Conservation (phyloP, 495 filamentous ascomycete genomes). For the Wilcoxina mikolae region DNA sequence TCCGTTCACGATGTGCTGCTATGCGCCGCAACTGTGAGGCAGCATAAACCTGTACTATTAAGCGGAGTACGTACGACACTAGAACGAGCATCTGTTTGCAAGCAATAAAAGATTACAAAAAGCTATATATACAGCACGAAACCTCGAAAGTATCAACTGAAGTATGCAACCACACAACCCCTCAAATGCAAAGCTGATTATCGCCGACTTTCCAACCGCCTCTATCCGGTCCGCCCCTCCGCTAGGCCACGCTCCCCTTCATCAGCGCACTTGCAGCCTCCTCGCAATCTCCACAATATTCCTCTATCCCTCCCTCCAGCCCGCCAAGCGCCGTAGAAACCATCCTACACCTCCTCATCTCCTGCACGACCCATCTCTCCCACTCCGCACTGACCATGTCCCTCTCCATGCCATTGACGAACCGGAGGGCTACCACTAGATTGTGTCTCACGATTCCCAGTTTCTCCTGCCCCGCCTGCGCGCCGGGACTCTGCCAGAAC, state of each 20-base stretch:
- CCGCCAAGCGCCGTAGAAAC: slow-evolving; percentile 32
- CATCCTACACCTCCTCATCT: slow-evolving; percentile 47
- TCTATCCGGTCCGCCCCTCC: not conserved
- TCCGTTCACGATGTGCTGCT: no score
- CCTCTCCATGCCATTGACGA: slow-evolving; percentile 75
- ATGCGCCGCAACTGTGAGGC: no score
- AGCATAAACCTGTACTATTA: no score
- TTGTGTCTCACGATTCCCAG: slow-evolving; percentile 83
- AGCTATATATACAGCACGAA: no score
- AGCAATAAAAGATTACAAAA: not conserved
- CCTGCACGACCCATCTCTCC: slow-evolving; percentile 73
- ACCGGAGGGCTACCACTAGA: slow-evolving; percentile 72
- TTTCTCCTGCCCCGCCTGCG: slow-evolving; percentile 39
- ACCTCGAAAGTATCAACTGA: no score
- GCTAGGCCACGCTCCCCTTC: not conserved
- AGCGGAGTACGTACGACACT: no score
- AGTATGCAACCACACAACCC: no score
- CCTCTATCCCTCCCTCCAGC: slow-evolving; percentile 28
- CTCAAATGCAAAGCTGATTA: no score
- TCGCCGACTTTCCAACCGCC: not conserved
- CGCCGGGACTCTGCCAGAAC: not conserved
- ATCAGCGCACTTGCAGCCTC: not conserved
- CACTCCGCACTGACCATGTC: slow-evolving; percentile 77
- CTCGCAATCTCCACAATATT: slow-evolving; percentile 8
- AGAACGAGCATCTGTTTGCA: no score